Evolutionary conservation across 352 stramenopile species (phyloP).

Genomic region (Globisporangium paroecandrum): DNA sequence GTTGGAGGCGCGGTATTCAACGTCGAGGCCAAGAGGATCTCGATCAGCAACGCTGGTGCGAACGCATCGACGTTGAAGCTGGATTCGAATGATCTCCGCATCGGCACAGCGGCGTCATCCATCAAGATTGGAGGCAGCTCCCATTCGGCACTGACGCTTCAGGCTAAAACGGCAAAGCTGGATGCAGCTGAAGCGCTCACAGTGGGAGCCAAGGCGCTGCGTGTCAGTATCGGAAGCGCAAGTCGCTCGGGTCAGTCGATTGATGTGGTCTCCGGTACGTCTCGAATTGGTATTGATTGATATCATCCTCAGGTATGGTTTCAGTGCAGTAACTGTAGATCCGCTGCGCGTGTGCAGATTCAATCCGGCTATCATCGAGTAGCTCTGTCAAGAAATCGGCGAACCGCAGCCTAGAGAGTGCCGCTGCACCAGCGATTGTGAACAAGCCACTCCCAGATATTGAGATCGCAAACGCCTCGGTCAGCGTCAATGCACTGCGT

Average conservation of each 20-base stretch:
- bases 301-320: neutral
- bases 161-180: conserved; percentile 21
- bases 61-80: conserved; percentile 36
- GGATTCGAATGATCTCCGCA: conserved; percentile 36
- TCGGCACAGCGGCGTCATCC: conserved; percentile 30
- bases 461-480: conserved; percentile 11
- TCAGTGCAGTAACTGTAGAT: neutral
- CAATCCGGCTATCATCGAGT: conserved; percentile 13
- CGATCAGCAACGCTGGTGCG: conserved; percentile 39
- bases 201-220: conserved; percentile 23
- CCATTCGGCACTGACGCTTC: conserved; percentile 24
- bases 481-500: conserved; percentile 3
- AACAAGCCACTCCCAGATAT: neutral
- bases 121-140: conserved; percentile 29
- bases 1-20: conserved; percentile 39
- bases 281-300: no score
- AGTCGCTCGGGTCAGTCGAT: conserved; percentile 25
- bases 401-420: neutral
- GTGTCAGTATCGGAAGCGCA: conserved; percentile 27
- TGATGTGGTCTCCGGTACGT: conserved; percentile 27
- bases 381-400: neutral
- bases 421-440: neutral
- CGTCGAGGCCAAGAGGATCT: conserved; percentile 39
- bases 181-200: conserved; percentile 26
- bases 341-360: conserved; percentile 2